Base-by-base conservation (phyloP, 2,329 filamentous ascomycete species). In the Diplodia intermedia region DNA sequence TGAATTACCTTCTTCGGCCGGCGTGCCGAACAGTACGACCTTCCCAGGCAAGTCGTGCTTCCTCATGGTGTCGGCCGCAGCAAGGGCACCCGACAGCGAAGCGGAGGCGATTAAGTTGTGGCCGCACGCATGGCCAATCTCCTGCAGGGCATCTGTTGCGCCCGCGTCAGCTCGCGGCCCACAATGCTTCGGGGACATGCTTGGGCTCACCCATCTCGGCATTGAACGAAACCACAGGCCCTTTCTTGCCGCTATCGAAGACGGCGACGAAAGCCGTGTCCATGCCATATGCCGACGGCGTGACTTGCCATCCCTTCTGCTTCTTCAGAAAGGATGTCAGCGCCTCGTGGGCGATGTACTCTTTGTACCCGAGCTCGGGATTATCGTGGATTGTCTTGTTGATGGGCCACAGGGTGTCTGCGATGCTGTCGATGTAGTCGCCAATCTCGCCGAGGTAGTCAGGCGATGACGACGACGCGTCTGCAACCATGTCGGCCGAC, bases 211-310 rank as follows among this genome's bases (percentile, higher is more conserved):
- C 73, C 73, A 75, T 74, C 68, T 82, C 80, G 0, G 77, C 79
- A 67, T 82, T 82, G 68, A 83, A 83, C 15, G 78, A 80, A 11
- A 83, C 79, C 0, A 78, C 80, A 3, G 83, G 83, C 0, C 84
- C 84, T n/a, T 78, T 75, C 62, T 72, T 79, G 12, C 82, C 80
- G 63, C 77, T 83, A 67, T 84, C 81, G 68, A 78, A 85, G 1
- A 82, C 81, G 4, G 84, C 85, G 31, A 82, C 79, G 79, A 85
- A 87, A 14, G 85, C 85, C 2, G 85, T 87, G 40, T 79, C 77
- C 69, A 87, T 79, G 9, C 80, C 82, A 70, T 85, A 86, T 0
- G 83, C 84, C 1, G 83, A 84, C 1, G 79, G 79, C 1, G 80
- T 85, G 31, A 88, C 84, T 36, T 80, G 77, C 85, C 85, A 86